These are phyloP conservation scores for Cryptococcus sp. DNA, from an alignment of 1,284 basidiomycete genomes.

Conservation along the genomic window DNA sequence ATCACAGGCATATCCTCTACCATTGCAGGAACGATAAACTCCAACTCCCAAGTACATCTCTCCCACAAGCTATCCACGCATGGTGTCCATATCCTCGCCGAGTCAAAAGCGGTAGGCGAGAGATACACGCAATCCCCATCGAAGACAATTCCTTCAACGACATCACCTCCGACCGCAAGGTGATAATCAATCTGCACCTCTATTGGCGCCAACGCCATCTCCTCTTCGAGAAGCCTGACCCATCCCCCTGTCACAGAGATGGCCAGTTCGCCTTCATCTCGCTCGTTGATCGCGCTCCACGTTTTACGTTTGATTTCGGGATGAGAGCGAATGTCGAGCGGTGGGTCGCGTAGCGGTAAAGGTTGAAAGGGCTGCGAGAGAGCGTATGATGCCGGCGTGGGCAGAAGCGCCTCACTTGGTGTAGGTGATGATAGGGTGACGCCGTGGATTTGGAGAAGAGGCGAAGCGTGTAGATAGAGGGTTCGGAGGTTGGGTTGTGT, in stretches of 20 bases:
- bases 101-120: slow-evolving; percentile 78
- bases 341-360: slow-evolving; percentile 29
- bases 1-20: slow-evolving; percentile 72
- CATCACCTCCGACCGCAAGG: slow-evolving; percentile 30
- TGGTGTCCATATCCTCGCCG: slow-evolving; percentile 94
- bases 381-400: slow-evolving; percentile 66
- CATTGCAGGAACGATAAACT: slow-evolving; percentile 86
- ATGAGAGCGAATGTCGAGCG: slow-evolving; percentile 76
- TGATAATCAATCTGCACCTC: slow-evolving; percentile 45
- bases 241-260: slow-evolving; percentile 83
- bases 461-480: slow-evolving; percentile 42
- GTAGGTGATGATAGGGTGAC: slow-evolving; percentile 43
- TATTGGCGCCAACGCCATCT: slow-evolving; percentile 35
- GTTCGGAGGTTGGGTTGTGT: slow-evolving; percentile 37
- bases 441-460: slow-evolving; percentile 34
- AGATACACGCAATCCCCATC: slow-evolving; percentile 73
- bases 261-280: slow-evolving; percentile 88
- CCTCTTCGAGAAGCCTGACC: slow-evolving; percentile 46
- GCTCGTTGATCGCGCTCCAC: slow-evolving; percentile 82
- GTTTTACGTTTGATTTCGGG: slow-evolving; percentile 90
- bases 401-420: slow-evolving; percentile 40
- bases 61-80: slow-evolving; percentile 95
- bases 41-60: slow-evolving; percentile 96
- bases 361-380: slow-evolving; percentile 56
- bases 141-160: slow-evolving; percentile 43